Evolutionary conservation across 768 basidiomycete genomes (phyloP).

Genomic region (Clathrus columnatus): DNA sequence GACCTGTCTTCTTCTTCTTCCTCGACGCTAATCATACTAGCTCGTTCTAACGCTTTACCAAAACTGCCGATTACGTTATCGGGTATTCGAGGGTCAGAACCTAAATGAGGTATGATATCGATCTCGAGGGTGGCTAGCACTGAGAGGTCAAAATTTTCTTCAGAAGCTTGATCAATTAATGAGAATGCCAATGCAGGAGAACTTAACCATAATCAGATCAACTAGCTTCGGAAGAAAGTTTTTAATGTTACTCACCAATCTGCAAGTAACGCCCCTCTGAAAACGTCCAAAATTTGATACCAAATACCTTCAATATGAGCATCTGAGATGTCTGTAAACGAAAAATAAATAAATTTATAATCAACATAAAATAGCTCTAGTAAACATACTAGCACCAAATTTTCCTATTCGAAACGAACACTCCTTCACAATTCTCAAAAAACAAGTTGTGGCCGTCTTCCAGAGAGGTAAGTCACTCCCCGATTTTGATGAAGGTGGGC

Average conservation of each 20-base stretch:
- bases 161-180: constrained; percentile 58
- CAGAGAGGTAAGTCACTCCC: constrained; percentile 84
- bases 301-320: constrained; percentile 75
- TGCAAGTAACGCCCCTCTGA: constrained; percentile 71
- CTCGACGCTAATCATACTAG: constrained; percentile 44
- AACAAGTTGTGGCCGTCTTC: constrained; percentile 87
- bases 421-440: constrained; percentile 66
- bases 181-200: constrained; percentile 48
- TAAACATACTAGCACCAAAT: constrained; percentile 39
- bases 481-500: constrained; percentile 80
- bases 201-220: constrained; percentile 26
- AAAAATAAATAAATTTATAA: neutral
- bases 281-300: constrained; percentile 75
- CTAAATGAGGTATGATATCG: constrained; percentile 71
- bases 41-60: constrained; percentile 61
- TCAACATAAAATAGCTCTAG: neutral
- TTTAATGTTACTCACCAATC: constrained; percentile 53
- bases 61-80: constrained; percentile 62
- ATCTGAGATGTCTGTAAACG: constrained; percentile 41
- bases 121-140: constrained; percentile 73
- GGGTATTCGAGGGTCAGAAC: constrained; percentile 50
- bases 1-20: constrained; percentile 7
- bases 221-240: neutral
- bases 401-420: constrained; percentile 43
- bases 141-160: constrained; percentile 79